A percentile compares a stretch with the other conserved stretches of the same genome.
These are phyloP conservation scores for Talaromyces adpressus DNA, from an alignment of 495 filamentous ascomycete genomes.

Conservation along the genomic window DNA sequence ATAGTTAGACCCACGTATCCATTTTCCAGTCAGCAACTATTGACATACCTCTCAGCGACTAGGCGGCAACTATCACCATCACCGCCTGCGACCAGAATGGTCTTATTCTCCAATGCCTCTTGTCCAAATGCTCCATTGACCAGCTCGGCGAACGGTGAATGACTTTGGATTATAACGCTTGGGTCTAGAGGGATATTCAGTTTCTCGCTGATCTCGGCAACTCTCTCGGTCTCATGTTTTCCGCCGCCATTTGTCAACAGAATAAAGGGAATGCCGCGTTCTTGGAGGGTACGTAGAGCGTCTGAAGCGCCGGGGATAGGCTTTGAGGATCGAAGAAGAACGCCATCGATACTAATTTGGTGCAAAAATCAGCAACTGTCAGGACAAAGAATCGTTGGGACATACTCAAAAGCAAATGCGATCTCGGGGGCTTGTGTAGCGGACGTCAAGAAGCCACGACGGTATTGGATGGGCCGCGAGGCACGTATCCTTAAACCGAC, in stretches of 20 bases:
- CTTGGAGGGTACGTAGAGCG: slow-evolving; percentile 64
- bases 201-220: slow-evolving; percentile 59
- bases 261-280: slow-evolving; percentile 70
- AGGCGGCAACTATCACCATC: slow-evolving; percentile 65
- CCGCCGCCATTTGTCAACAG: slow-evolving; percentile 88
- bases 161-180: slow-evolving; percentile 71
- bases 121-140: slow-evolving; percentile 31
- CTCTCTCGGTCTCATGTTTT: slow-evolving; percentile 63
- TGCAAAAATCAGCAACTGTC: slow-evolving; percentile 8
- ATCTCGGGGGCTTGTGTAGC: slow-evolving; percentile 46
- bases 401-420: slow-evolving; percentile 83
- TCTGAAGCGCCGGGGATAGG: slow-evolving; percentile 76
- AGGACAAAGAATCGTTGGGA: slow-evolving; percentile 8
- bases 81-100: slow-evolving; percentile 75
- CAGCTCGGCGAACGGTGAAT: slow-evolving; percentile 68
- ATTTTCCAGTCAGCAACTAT: neutral
- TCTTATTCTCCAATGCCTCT: slow-evolving; percentile 54
- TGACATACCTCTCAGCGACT: slow-evolving; percentile 57
- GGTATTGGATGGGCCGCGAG: neutral
- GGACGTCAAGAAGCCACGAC: slow-evolving; percentile 25
- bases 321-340: slow-evolving; percentile 76
- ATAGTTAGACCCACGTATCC: neutral
- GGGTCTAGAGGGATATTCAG: slow-evolving; percentile 53
- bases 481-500: neutral
- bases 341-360: slow-evolving; percentile 75